Percentiles rank a stretch among this genome's conserved stretches.
phyloP scores from a whole-genome alignment of 306 rosid genomes.

The Fragaria vesca region DNA sequence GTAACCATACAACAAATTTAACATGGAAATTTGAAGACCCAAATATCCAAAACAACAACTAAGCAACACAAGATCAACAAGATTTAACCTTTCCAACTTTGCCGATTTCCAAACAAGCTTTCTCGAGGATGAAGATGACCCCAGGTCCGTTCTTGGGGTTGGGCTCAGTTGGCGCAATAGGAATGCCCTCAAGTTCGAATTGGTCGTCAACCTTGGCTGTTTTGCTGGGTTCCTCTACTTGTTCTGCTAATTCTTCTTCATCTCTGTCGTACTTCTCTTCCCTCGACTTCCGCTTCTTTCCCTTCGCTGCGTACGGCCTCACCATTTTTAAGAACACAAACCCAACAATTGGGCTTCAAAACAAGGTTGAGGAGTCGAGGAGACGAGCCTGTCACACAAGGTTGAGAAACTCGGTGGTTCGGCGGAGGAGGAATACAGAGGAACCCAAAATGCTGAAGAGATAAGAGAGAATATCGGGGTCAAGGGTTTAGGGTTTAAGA shows the following conservation, averaged over 20 bases:
- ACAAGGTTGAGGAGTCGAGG: too few species aligned
- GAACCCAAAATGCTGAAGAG: too few species aligned
- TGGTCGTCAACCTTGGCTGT: slow-evolving; percentile 5
- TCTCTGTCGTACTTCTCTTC: slow-evolving; percentile 36
- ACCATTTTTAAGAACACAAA: slow-evolving; percentile 31
- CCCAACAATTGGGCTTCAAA: too few species aligned
- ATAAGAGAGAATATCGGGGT: too few species aligned
- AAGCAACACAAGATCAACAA: neutral
- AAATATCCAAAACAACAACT: neutral
- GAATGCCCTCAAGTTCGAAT: slow-evolving; percentile 54
- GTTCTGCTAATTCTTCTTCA: slow-evolving; percentile 23
- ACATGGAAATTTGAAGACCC: neutral
- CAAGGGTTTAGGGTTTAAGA: too few species aligned
- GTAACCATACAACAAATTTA: slow-evolving; percentile 11
- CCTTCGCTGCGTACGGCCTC: slow-evolving; percentile 51
- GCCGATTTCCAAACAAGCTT: slow-evolving; percentile 77
- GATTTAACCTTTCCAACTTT: slow-evolving; percentile 80
- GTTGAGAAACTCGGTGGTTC: too few species aligned
- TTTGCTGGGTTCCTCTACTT: slow-evolving; percentile 20
- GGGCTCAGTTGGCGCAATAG: slow-evolving; percentile 33
- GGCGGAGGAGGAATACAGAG: too few species aligned
- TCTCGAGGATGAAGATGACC: slow-evolving; percentile 73
- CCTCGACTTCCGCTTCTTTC: slow-evolving; percentile 52
- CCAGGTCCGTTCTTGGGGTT: slow-evolving; percentile 34
- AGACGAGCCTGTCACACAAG: too few species aligned